Percentiles rank a stretch among this genome's conserved stretches.
These are phyloP conservation scores for Paraurostyla sp. DNA, from an alignment of 73 alveolate species.

Conservation along the genomic window DNA sequence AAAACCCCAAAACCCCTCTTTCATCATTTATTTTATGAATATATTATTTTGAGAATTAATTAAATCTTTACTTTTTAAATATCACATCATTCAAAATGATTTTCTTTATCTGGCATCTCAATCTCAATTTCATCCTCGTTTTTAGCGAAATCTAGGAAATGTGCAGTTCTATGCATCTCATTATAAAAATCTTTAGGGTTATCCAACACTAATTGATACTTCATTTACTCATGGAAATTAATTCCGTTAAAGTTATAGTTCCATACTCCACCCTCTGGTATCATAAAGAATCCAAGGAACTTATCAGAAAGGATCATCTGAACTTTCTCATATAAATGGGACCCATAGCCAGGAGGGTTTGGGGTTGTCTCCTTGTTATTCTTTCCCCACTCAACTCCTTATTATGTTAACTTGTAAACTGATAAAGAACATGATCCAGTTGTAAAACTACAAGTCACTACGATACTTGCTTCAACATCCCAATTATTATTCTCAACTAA, in stretches of 20 bases:
- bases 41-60: conserved; percentile 39
- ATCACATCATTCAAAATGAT: conserved; percentile 42
- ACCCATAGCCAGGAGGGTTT: conserved; percentile 75
- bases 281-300: conserved; percentile 96
- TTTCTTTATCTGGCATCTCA: conserved; percentile 33
- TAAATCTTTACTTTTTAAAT: not conserved
- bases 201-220: conserved; percentile 90
- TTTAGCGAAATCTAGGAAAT: conserved; percentile 91
- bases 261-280: conserved; percentile 99
- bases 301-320: conserved; percentile 97
- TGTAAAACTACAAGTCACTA: conserved; percentile 96
- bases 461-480: conserved; percentile 96
- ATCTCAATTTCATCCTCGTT: conserved; percentile 75
- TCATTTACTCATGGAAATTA: conserved; percentile 95
- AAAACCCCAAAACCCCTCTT: too few species aligned
- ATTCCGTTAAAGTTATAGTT: conserved; percentile 99
- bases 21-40: too few species aligned
- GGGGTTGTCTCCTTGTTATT: conserved; percentile 80
- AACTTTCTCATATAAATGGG: conserved; percentile 89
- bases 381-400: conserved; percentile 98
- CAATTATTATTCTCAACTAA: conserved; percentile 92
- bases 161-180: conserved; percentile 95
- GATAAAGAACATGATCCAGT: conserved; percentile 99
- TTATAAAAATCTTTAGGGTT: conserved; percentile 96
- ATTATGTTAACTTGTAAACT: conserved; percentile 95